phyloP scores from a whole-genome alignment of 306 rosid genomes.

The Pyrus betulifolia region DNA sequence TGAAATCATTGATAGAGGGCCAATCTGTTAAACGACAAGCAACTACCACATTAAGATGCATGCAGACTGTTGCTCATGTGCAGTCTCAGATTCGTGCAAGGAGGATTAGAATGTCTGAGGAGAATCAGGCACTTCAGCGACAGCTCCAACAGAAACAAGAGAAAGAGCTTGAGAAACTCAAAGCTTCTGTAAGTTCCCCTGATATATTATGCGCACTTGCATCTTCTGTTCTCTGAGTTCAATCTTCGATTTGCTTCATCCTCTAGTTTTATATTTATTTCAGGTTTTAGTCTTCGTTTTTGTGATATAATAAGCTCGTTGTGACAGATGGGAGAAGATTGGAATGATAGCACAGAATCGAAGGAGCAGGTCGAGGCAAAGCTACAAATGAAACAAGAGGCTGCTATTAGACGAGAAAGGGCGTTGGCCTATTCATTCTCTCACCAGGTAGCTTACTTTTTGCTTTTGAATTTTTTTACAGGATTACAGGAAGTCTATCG shows the following conservation, averaged over 20 bases:
- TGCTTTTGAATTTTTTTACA: neutral
- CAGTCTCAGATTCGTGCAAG: conserved; percentile 76
- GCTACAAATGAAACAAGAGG: conserved; percentile 46
- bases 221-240: neutral
- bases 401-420: conserved; percentile 81
- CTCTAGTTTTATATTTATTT: neutral
- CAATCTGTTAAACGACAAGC: conserved; percentile 80
- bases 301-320: conserved; percentile 4
- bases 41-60: conserved; percentile 62
- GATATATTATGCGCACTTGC: neutral
- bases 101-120: conserved; percentile 73
- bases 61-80: conserved; percentile 79
- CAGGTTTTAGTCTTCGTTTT: neutral
- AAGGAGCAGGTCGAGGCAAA: conserved; percentile 69
- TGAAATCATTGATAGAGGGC: conserved; percentile 66
- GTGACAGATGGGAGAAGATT: conserved; percentile 45
- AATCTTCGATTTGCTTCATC: neutral
- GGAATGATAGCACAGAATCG: conserved; percentile 62
- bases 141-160: conserved; percentile 59
- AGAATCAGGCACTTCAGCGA: conserved; percentile 71
- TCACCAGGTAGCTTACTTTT: conserved; percentile 55
- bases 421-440: conserved; percentile 82
- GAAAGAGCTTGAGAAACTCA: conserved; percentile 54
- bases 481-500: neutral
- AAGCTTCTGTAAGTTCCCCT: conserved; percentile 43